These are phyloP conservation scores for Lupinus albus DNA, from an alignment of 306 rosid genomes.

Conservation along the genomic window DNA sequence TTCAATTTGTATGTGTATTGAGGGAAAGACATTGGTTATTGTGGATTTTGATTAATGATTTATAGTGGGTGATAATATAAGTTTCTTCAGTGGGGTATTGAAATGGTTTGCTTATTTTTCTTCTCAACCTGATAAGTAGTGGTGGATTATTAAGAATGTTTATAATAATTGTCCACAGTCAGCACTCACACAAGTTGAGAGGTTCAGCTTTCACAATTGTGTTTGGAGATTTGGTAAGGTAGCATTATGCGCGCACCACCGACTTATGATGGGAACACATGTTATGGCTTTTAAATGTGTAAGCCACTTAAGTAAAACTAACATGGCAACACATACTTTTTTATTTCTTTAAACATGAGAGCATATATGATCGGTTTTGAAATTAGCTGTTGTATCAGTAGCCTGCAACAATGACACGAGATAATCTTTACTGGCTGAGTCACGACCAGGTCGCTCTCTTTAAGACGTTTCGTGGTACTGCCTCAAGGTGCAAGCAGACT, in stretches of 20 bases:
- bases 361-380: not conserved
- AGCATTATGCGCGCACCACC: conserved; percentile 37
- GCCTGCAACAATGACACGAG: no score
- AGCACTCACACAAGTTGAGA: conserved; percentile 13
- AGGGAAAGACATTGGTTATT: not conserved
- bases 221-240: conserved; percentile 37
- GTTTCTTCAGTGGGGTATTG: conserved; percentile 21
- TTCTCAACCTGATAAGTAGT: conserved; percentile 2
- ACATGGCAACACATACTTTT: not conserved
- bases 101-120: not conserved
- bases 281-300: conserved; percentile 15
- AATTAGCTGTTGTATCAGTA: no score
- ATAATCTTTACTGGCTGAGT: no score
- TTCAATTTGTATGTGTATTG: conserved; percentile 22
- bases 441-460: no score
- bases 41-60: conserved; percentile 24
- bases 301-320: conserved; percentile 26
- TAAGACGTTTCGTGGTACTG: no score
- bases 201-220: conserved; percentile 34
- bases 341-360: no score
- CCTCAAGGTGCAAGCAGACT: no score
- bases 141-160: conserved; percentile 35
- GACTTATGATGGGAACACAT: conserved; percentile 36
- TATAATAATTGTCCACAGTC: conserved; percentile 26
- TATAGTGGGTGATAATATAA: conserved; percentile 26